A percentile compares a stretch with the other conserved stretches of the same genome.
These are phyloP conservation scores for Tolypocladium pustulatum DNA, from an alignment of 2,329 filamentous ascomycete genomes.

Conservation along the genomic window DNA sequence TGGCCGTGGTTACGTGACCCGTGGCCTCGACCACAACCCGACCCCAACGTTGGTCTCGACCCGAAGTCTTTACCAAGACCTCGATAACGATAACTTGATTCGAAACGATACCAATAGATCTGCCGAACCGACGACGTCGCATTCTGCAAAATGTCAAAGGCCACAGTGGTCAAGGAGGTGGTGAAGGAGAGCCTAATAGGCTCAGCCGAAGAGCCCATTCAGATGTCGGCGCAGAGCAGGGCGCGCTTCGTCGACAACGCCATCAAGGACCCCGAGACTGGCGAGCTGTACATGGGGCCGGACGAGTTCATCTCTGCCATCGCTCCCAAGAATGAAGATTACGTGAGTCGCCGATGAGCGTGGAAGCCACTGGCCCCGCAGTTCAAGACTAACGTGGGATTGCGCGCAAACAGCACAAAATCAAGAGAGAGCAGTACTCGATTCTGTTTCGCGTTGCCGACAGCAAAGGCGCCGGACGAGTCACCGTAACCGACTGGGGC, in stretches of 20 bases:
- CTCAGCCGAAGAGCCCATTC: constrained; percentile 34
- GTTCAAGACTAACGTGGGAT: neutral
- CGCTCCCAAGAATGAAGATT: constrained; percentile 79
- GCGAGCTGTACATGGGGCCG: constrained; percentile 69
- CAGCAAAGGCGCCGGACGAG: constrained; percentile 58
- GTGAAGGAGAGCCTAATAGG: constrained; percentile 77
- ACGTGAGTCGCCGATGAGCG: constrained; percentile 49
- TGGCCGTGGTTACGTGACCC: neutral
- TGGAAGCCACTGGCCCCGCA: neutral
- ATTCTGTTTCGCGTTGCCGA: constrained; percentile 92
- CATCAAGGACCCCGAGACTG: constrained; percentile 60
- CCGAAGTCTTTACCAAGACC: too few species aligned
- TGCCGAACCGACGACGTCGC: neutral
- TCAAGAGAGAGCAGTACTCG: constrained; percentile 88
- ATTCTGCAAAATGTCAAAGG: constrained; percentile 23
- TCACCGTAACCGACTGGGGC: constrained; percentile 78
- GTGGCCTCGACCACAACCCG: neutral
- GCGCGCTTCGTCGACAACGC: constrained; percentile 69
- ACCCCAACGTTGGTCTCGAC: too few species aligned
- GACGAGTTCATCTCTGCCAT: constrained; percentile 88
- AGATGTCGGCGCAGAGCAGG: constrained; percentile 66
- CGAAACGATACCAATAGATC: neutral
- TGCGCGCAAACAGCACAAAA: constrained; percentile 65
- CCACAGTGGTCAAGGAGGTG: constrained; percentile 49
- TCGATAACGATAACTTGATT: neutral